Evolutionary conservation across 1,139 yeast species (phyloP), one percentile per base, ranked within the genome.

Genomic region (Debaryomyces sp.): DNA sequence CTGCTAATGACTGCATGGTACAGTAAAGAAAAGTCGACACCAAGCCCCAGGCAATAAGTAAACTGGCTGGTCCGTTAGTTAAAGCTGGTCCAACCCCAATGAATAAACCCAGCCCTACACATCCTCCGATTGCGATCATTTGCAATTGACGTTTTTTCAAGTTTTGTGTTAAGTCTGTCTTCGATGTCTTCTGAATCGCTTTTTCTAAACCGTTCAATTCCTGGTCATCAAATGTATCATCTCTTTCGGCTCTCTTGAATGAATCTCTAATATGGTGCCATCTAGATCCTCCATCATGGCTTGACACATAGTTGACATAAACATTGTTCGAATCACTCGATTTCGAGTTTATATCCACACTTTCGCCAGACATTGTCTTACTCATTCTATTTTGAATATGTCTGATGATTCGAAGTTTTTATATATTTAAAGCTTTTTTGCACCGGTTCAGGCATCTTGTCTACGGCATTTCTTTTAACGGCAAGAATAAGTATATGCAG

Each of bases 1-100:
- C 92, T 46, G 89, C 88, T 50, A 86, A 70, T 40, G 87, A 80
- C 56, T 84, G 87, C 72, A 86, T 84, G 10, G 87, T 84, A 59
- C 85, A 77, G 67, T 82, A 85, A 58, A 90, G 63, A 50, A 73
- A 73, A 2, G 70, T 56, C 2, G 77, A 68, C 5, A 73, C 78
- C 21, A 74, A 55, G n/a, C 70, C 70, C 77, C 77, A 75, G 1
- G 75, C 78, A 26, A 74, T 64, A 35, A 75, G 57, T 18, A 74
- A 56, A 23, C 70, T 62, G 6, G 70, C 78, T 1, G 79, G 77
- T 5, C 78, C 78, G 22, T 60, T 60, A 18, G 58, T 54, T 41
- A 75, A 64, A 7, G 78, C 76, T 22, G 65, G 55, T 1, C 78
- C 78, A 1, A 68, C 61, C 3, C 72, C 75, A 35, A 71, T 71